Percentiles rank a stretch among this genome's conserved stretches.
phyloP scores from a whole-genome alignment of 352 stramenopile genomes.

The Pythium aristosporum region DNA sequence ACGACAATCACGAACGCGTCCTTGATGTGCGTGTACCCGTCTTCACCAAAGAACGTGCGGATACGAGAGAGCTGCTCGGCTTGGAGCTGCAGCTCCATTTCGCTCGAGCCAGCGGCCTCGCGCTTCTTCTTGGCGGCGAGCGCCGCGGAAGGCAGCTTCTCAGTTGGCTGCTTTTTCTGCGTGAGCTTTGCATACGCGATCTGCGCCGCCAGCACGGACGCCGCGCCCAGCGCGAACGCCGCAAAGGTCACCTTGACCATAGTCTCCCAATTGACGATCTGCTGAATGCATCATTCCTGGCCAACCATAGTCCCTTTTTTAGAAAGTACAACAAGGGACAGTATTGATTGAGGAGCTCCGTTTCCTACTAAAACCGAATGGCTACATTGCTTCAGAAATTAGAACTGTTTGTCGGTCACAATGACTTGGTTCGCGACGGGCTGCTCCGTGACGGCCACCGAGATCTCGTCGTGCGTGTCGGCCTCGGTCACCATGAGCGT shows the following conservation, averaged over 20 bases:
- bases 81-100: constrained; percentile 52
- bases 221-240: constrained; percentile 62
- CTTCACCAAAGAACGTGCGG: constrained; percentile 92
- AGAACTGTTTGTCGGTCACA: constrained; percentile 23
- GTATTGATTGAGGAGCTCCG: neutral
- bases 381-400: constrained; percentile 1
- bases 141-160: neutral
- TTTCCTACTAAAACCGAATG: constrained; percentile 17
- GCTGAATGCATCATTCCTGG: neutral
- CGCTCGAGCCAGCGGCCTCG: constrained; percentile 24
- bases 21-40: constrained; percentile 89
- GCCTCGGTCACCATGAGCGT: constrained; percentile 11
- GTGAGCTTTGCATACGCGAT: constrained; percentile 35
- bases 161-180: constrained; percentile 24
- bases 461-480: constrained; percentile 9
- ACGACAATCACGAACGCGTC: constrained; percentile 94
- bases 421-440: constrained; percentile 18
- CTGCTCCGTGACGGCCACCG: constrained; percentile 18
- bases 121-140: constrained; percentile 5
- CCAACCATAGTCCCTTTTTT: constrained; percentile 18
- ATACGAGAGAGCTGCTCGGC: constrained; percentile 92
- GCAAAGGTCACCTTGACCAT: constrained; percentile 60
- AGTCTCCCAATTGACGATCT: neutral
- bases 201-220: constrained; percentile 43
- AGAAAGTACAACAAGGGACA: constrained; percentile 8